Evolutionary conservation across 2,329 filamentous ascomycete species (phyloP).

Genomic region (Bipolaris sorokiniana): DNA sequence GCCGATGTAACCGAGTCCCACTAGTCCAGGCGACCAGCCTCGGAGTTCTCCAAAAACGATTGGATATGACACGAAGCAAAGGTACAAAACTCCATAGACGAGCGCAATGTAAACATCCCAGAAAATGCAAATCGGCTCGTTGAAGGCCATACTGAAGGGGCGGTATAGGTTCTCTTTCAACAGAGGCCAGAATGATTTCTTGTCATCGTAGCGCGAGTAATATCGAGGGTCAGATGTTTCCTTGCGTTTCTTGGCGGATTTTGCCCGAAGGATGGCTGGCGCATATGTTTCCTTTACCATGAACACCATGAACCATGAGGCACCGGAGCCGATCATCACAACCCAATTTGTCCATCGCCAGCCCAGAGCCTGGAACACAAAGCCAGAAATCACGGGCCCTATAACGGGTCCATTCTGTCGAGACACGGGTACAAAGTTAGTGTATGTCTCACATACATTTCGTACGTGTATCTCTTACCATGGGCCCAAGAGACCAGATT

Average conservation of each 20-base stretch:
- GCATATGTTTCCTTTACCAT: slow-evolving; percentile 81
- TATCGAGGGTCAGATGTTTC: slow-evolving; percentile 78
- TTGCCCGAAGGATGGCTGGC: slow-evolving; percentile 71
- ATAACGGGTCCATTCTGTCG: slow-evolving; percentile 71
- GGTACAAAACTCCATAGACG: slow-evolving; percentile 84
- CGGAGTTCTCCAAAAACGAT: slow-evolving; percentile 78
- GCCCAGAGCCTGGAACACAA: slow-evolving; percentile 76
- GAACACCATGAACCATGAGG: slow-evolving; percentile 63
- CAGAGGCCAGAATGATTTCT: slow-evolving; percentile 66
- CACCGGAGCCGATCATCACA: slow-evolving; percentile 67
- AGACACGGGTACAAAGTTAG: too few species aligned
- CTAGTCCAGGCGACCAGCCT: slow-evolving; percentile 75
- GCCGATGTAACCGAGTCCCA: slow-evolving; percentile 79
- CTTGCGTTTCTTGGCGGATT: slow-evolving; percentile 71
- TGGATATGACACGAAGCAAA: slow-evolving; percentile 90
- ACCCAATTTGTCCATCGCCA: slow-evolving; percentile 89
- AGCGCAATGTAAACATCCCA: slow-evolving; percentile 76
- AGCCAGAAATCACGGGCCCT: slow-evolving; percentile 67
- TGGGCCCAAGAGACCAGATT: slow-evolving; percentile 81
- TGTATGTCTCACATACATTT: too few species aligned
- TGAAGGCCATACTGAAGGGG: slow-evolving; percentile 77
- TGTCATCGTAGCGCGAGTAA: slow-evolving; percentile 81
- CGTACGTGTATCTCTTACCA: too few species aligned
- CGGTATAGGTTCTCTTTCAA: slow-evolving; percentile 77
- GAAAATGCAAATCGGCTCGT: slow-evolving; percentile 85